Evolutionary conservation across 768 basidiomycete genomes (phyloP), one percentile per base, ranked within the genome.

Genomic region (Clitopilus hobsonii): DNA sequence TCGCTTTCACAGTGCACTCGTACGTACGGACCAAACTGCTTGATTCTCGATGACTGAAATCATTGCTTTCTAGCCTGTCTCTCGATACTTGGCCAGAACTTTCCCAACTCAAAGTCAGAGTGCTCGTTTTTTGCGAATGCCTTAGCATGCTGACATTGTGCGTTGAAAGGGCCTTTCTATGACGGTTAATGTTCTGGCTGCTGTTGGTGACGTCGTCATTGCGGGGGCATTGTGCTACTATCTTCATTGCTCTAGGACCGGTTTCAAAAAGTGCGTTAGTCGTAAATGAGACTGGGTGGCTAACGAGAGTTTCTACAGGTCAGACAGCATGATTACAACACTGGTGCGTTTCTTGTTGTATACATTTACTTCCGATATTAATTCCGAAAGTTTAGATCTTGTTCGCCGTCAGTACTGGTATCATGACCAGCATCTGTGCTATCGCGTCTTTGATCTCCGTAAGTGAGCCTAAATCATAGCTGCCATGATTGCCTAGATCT

Each of bases 121-220:
- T 26, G 57, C 14, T 24, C 3, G 20, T 49, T 57, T 49, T 38
- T 24, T 51, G 7, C 22, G 48, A 51, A 47, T 32, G 28, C 30
- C 57, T 25, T 57, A 36, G 58, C 25, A 23, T 49, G 26, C 29
- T 14, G 23, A 28, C 53, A 51, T 16, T 52, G 22, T 20, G 32
- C 36, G 29, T 50, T 51, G 49, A n/a, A 53, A 82, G 81, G 74
- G 76, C 26, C 67, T 82, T 26, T 82, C 82, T 3, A 80, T 82
- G 73, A 70, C 79, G 48, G 80, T 84, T 32, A 82, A 84, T 58
- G 71, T 79, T 5, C 62, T 82, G 28, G 80, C 77, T 7, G 80
- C 78, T 6, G 71, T 73, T 14, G 67, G 76, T 14, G 82, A 84
- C 59, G 70, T 79, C 27, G 58, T 76, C 52, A 84, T 84, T 48